Evolutionary conservation across 1,284 basidiomycete genomes (phyloP).

Genomic region (Cutaneotrichosporon dermatis): DNA sequence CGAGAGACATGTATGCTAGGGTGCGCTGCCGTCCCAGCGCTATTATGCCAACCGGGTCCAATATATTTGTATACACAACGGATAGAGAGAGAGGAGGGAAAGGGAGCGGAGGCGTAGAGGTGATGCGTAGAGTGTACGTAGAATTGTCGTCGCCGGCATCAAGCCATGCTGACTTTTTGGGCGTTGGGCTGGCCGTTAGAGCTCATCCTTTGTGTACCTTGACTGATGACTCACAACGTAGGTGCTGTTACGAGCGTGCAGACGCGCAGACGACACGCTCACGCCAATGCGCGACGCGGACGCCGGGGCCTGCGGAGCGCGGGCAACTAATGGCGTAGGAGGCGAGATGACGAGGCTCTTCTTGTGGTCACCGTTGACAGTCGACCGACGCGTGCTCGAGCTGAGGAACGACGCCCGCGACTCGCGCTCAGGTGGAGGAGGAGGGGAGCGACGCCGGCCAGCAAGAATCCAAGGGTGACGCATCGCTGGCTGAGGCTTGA

Average conservation of each 20-base stretch:
- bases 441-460: conserved; percentile 51
- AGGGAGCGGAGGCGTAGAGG: background rate
- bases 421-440: conserved; percentile 17
- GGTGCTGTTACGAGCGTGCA: conserved; percentile 22
- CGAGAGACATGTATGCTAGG: background rate
- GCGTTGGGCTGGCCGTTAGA: conserved; percentile 16
- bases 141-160: background rate
- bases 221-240: conserved; percentile 17
- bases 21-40: conserved; percentile 1
- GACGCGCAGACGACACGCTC: conserved; percentile 15
- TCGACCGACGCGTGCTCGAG: conserved; percentile 11
- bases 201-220: background rate
- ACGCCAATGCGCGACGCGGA: conserved; percentile 23
- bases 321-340: conserved; percentile 43
- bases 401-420: conserved; percentile 11
- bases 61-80: conserved; percentile 1
- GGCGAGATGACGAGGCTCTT: conserved; percentile 38
- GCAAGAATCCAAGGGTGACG: conserved; percentile 82
- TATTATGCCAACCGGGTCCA: background rate
- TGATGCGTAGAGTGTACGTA: background rate
- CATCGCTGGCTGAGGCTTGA: conserved; percentile 90
- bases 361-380: conserved; percentile 11
- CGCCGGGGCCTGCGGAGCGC: conserved; percentile 18
- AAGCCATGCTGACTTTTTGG: conserved; percentile 23
- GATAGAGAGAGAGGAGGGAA: background rate